These are phyloP conservation scores for Neoboletus subvelutipes DNA, from an alignment of 768 basidiomycete species.

Conservation along the genomic window DNA sequence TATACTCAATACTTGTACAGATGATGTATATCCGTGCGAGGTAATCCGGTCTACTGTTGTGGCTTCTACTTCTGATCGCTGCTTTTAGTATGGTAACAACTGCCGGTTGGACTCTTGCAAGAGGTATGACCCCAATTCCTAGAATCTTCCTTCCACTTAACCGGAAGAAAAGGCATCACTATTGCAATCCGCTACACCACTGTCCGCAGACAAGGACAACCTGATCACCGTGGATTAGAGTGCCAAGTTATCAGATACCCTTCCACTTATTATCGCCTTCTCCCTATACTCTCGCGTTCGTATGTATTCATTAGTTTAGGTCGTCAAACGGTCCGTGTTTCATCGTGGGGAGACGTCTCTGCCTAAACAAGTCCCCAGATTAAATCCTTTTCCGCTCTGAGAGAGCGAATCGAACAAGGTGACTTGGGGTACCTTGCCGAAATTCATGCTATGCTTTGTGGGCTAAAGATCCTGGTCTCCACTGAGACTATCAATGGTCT, in stretches of 20 bases:
- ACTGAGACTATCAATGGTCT: conserved; percentile 53
- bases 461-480: conserved; percentile 62
- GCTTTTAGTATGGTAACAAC: conserved; percentile 57
- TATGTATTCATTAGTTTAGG: conserved; percentile 71
- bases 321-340: conserved; percentile 48
- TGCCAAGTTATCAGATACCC: conserved; percentile 70
- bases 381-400: conserved; percentile 46
- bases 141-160: background rate
- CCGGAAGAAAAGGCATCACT: conserved; percentile 45
- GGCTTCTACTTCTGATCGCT: background rate
- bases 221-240: conserved; percentile 53
- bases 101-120: conserved; percentile 65
- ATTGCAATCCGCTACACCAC: conserved; percentile 71
- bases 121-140: conserved; percentile 41
- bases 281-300: conserved; percentile 66
- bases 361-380: conserved; percentile 34
- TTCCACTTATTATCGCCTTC: conserved; percentile 68
- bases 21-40: conserved; percentile 73
- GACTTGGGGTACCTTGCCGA: too few species aligned
- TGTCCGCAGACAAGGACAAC: conserved; percentile 66
- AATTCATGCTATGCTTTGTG: conserved; percentile 71
- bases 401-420: too few species aligned
- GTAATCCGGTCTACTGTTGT: conserved; percentile 31
- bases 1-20: conserved; percentile 31
- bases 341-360: background rate